phyloP scores from a whole-genome alignment of 345 rosid genomes.

The Linum trigynum region DNA sequence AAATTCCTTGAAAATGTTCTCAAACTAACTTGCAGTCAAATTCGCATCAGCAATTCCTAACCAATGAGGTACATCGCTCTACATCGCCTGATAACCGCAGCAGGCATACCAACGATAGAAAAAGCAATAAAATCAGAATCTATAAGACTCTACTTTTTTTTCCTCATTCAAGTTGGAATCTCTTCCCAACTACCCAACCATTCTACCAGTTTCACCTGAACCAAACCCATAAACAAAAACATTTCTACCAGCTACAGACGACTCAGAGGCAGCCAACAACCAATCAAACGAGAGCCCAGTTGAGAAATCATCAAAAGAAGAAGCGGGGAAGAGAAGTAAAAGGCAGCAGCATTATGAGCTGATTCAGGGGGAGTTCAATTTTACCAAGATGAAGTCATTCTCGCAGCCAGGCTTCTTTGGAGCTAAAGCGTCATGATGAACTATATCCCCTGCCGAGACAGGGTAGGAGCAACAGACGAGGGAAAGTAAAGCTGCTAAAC shows the following conservation, averaged over 20 bases:
- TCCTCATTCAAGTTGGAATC: not conserved
- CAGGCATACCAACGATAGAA: not conserved
- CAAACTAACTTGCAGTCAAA: not conserved
- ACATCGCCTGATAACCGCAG: constrained; percentile 2
- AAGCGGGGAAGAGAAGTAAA: constrained; percentile 18
- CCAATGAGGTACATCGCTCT: not conserved
- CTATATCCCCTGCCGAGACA: not conserved
- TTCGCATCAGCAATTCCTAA: not conserved
- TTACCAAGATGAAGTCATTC: constrained; percentile 93
- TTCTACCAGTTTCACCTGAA: not conserved
- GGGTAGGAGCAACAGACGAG: not conserved
- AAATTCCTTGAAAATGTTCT: not conserved
- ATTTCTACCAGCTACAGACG: not conserved
- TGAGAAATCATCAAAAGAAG: constrained; percentile 17
- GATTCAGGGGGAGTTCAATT: not conserved
- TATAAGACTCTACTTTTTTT: no score
- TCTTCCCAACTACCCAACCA: not conserved
- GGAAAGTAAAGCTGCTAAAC: not conserved
- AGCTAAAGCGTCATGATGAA: not conserved
- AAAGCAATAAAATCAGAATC: no score
- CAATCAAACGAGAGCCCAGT: constrained; percentile 20
- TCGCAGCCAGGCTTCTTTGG: constrained; percentile 41
- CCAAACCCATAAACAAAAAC: constrained; percentile 7
- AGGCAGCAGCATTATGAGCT: not conserved
- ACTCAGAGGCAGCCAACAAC: constrained; percentile 3